Evolutionary conservation across 441 rosid species (phyloP), one percentile per base, ranked within the genome.

Genomic region (Melastoma candidum): DNA sequence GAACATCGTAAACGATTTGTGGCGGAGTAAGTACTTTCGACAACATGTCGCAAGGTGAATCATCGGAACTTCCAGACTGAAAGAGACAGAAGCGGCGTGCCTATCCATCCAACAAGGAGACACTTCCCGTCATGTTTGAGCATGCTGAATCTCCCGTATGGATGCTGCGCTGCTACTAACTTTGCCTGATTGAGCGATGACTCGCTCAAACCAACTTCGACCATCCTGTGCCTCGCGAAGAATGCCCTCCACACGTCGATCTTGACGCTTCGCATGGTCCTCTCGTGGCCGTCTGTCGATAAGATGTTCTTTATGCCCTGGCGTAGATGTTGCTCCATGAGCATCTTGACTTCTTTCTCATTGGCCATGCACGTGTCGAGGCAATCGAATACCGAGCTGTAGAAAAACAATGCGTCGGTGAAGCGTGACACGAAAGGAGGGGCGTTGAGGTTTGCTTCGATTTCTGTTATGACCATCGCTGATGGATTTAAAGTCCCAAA

Each of bases 401-500:
- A 73, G 56, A 55, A 82, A 68, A 82, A 82, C 22, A 77, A 11
- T 1, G 81, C 64, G 57, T 79, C 85, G 2, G 70, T 68, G 78
- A 79, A 82, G 1, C 85, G 71, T 25, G 5, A 66, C 48, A 66
- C 72, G 4, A 77, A 79, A 3, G 58, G 59, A 1, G 83, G 75
- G 10, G 79, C 73, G 51, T 73, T 77, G 62, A 73, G 79, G 51
- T 70, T 79, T 7, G 88, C 83, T 57, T 82, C 81, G 1, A 65
- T 67, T 61, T 82, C 85, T 1, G 58, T 32, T 25, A 79, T 70
- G 14, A 75, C 63, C 81, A 71, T 57, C 27, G 79, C 14, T 4
- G 66, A 32, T 48, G 88, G 84, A 7, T 64, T 66, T 14, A 74
- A 68, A 27, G 22, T 67, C 53, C 51, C 73, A 1, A 77, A 57